Percentiles rank a stretch among this genome's conserved stretches.
Conservation (phyloP, 2,329 filamentous ascomycete species). For the Verticillium tricorpus region DNA sequence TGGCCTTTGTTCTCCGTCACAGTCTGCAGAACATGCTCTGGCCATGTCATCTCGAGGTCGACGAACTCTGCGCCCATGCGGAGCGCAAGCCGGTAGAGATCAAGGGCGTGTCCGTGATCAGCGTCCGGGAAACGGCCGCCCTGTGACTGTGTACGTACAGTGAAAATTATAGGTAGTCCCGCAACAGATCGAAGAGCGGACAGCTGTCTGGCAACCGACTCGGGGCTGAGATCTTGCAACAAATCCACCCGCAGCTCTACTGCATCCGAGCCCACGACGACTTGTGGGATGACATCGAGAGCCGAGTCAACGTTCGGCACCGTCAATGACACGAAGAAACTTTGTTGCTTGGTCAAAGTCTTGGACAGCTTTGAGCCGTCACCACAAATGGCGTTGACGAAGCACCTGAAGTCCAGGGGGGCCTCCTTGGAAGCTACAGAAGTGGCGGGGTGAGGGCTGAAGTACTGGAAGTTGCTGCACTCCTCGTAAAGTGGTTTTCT, state of each 20-base stretch:
- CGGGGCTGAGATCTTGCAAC: slow-evolving; percentile 67
- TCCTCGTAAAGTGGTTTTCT: slow-evolving; percentile 85
- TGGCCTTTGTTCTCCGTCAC: slow-evolving; percentile 63
- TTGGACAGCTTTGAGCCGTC: slow-evolving; percentile 7
- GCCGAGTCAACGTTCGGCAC: slow-evolving; percentile 67
- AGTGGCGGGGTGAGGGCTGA: slow-evolving; percentile 60
- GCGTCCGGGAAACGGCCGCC: slow-evolving; percentile 84
- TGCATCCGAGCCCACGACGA: slow-evolving; percentile 82
- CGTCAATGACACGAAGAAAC: slow-evolving; percentile 91
- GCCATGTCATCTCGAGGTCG: slow-evolving; percentile 86
- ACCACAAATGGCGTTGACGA: slow-evolving; percentile 46
- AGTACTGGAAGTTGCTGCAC: slow-evolving; percentile 93
- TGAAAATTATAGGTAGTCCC: slow-evolving; percentile 83
- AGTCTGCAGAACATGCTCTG: slow-evolving; percentile 66
- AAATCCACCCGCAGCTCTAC: slow-evolving; percentile 93
- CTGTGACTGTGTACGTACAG: slow-evolving; percentile 78
- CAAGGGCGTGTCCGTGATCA: slow-evolving; percentile 63
- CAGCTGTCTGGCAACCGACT: slow-evolving; percentile 79
- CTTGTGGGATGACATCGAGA: slow-evolving; percentile 60
- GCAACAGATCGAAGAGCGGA: slow-evolving; percentile 70
- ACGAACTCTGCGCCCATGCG: slow-evolving; percentile 87
- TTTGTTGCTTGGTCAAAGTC: slow-evolving; percentile 53
- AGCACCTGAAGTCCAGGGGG: slow-evolving; percentile 61
- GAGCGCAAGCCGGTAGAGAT: slow-evolving; percentile 73
- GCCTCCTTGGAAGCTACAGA: slow-evolving; percentile 6